These are phyloP conservation scores for Gymnopilus dilepis DNA, from an alignment of 768 basidiomycete genomes.

Conservation along the genomic window DNA sequence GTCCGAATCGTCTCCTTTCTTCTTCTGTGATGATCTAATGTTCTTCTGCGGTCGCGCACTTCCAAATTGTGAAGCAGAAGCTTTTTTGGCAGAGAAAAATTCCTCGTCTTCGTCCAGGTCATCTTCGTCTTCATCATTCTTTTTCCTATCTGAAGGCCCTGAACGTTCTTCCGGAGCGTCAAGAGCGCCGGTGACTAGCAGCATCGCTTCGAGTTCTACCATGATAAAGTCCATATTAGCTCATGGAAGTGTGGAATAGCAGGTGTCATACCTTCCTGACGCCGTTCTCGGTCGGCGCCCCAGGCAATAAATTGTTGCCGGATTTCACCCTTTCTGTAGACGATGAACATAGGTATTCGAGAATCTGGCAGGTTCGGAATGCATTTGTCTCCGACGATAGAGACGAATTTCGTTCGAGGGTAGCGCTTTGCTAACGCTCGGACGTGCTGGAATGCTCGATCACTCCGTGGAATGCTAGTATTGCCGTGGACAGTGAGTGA, in stretches of 20 bases:
- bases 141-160: conserved; percentile 33
- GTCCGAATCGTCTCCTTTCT: conserved; percentile 55
- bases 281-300: conserved; percentile 80
- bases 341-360: conserved; percentile 88
- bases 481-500: neutral
- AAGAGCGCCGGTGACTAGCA: conserved; percentile 69
- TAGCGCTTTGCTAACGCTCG: conserved; percentile 77
- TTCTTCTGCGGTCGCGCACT: conserved; percentile 60
- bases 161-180: conserved; percentile 54
- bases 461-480: conserved; percentile 79
- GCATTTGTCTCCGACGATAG: conserved; percentile 93
- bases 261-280: conserved; percentile 67
- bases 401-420: conserved; percentile 94
- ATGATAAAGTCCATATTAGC: too few relatives aligned
- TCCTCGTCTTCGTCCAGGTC: conserved; percentile 52
- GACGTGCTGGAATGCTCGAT: conserved; percentile 75
- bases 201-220: conserved; percentile 76
- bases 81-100: conserved; percentile 57
- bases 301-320: conserved; percentile 84
- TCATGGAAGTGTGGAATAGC: neutral
- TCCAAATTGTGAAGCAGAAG: conserved; percentile 61
- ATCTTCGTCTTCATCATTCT: conserved; percentile 46
- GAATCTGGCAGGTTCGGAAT: conserved; percentile 95
- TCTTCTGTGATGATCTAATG: conserved; percentile 47
- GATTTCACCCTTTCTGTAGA: conserved; percentile 94